Evolutionary conservation across 1,284 basidiomycete species (phyloP), one percentile per base, ranked within the genome.

Genomic region (Papiliotrema flavescens): DNA sequence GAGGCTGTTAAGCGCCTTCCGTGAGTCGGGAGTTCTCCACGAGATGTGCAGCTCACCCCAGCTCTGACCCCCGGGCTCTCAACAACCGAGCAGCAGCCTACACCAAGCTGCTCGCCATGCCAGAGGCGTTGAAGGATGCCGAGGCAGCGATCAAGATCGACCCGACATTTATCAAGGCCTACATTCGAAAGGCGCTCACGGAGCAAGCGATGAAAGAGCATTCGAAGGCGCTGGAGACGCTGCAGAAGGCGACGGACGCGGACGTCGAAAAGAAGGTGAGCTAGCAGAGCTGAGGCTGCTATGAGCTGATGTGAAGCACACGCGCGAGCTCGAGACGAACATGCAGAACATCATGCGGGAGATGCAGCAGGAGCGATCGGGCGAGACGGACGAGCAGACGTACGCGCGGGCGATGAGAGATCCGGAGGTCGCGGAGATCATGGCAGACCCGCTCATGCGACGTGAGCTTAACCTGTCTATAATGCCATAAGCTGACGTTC

Each of bases 1-100:
- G 96, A 99, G 79, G 88, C 91, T 58, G 96, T 98, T 81, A 98
- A 98, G 80, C 87, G 96, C 51, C 86, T 91, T 67, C 96, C 96
- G 41, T 70, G 49, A 62, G 70, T 69, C 26, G n/a, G 15, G 24
- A 22, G 13, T 54, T n/a, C 41, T 14, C 13, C 34, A 20, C 11
- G 14, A 22, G 19, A 20, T 17, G 28, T 49, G 20, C 26, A 41
- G 14, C 37, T 17, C 8, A 49, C 22, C 28, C 13, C 44, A 70
- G 69, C 14, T 74, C 78, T 34, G 95, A 99, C 71, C 84, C 96
- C 11, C 82, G 88, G 61, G 92, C 90, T 15, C 98, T 96, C 81
- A 98, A 94, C 72, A 99, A 99, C 80, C 87, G 96, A 53, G 91
- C 96, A 17, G 89, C 92, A 32, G 94, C 93, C 20, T 98, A 98